phyloP scores from a whole-genome alignment of 441 rosid genomes.

The Populus hybrid region DNA sequence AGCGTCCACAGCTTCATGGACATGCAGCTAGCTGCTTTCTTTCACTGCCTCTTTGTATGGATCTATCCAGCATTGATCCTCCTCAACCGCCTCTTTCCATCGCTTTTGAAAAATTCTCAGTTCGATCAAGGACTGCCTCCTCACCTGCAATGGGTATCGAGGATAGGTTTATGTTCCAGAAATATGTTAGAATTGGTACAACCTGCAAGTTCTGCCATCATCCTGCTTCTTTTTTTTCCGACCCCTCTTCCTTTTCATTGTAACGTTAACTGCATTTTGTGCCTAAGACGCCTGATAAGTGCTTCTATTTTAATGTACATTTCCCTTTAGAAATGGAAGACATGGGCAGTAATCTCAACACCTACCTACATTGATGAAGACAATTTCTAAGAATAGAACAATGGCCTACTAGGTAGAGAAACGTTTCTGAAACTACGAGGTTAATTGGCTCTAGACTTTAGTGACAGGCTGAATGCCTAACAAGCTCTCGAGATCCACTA shows the following conservation, averaged over 20 bases:
- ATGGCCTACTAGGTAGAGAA: not conserved
- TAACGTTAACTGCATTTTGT: not conserved
- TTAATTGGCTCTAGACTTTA: not conserved
- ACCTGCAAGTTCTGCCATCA: not conserved
- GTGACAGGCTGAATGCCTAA: no score
- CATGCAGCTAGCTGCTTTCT: not conserved
- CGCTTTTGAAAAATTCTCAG: slow-evolving; percentile 39
- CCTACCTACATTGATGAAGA: not conserved
- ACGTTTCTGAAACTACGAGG: not conserved
- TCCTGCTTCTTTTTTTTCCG: not conserved
- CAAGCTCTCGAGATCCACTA: not conserved
- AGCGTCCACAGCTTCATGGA: slow-evolving; percentile 1
- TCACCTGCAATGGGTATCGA: slow-evolving; percentile 35
- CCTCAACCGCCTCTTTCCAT: slow-evolving; percentile 46
- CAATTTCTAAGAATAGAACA: not conserved
- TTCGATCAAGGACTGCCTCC: slow-evolving; percentile 59
- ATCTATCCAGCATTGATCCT: slow-evolving; percentile 60
- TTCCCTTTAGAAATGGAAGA: not conserved
- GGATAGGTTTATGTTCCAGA: not conserved
- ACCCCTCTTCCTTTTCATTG: not conserved
- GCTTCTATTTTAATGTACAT: not conserved
- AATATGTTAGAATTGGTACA: not conserved
- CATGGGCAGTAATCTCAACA: not conserved
- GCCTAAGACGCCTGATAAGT: not conserved
- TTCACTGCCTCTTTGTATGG: slow-evolving; percentile 32